Evolutionary conservation across 371 early-diverging fungal species (phyloP).

Genomic region (Nematocida displodere): DNA sequence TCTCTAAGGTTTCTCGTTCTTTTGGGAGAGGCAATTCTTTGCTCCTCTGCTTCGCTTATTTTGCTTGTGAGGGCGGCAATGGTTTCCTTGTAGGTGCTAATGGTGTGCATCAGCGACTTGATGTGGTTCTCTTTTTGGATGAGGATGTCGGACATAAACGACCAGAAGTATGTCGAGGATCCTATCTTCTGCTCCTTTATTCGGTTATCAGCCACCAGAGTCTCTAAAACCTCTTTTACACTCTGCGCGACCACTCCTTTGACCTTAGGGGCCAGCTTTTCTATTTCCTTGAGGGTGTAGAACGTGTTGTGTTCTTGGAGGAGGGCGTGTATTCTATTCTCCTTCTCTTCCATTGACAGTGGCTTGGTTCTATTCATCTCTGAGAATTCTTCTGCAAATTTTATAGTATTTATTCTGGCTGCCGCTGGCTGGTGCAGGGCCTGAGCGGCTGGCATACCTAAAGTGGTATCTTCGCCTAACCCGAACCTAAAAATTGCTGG

Average conservation of each 20-base stretch:
- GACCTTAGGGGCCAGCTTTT: constrained; percentile 74
- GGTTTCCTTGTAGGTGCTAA: neutral
- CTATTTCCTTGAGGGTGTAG: constrained; percentile 72
- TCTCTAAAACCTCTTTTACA: constrained; percentile 79
- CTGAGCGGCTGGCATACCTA: too few species aligned
- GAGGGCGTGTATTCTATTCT: constrained; percentile 7
- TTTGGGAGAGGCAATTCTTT: constrained; percentile 60
- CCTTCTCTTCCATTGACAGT: constrained; percentile 39
- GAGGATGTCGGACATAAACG: constrained; percentile 72
- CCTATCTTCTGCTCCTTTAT: constrained; percentile 83
- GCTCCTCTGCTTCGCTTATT: constrained; percentile 15
- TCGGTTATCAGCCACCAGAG: constrained; percentile 77
- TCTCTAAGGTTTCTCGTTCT: constrained; percentile 63
- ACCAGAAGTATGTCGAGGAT: constrained; percentile 80
- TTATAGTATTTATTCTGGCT: too few species aligned
- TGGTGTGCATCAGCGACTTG: constrained; percentile 32
- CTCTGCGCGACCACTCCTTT: constrained; percentile 78
- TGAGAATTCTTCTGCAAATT: constrained; percentile 4
- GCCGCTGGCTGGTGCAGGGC: too few species aligned
- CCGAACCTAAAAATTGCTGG: too few species aligned
- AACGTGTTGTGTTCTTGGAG: constrained; percentile 4
- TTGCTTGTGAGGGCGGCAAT: neutral
- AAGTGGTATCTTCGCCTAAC: too few species aligned
- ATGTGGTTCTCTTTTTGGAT: constrained; percentile 11
- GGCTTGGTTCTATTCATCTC: constrained; percentile 50